A percentile compares a stretch with the other conserved stretches of the same genome.
These are phyloP conservation scores for Colletotrichum sansevieriae DNA, from an alignment of 2,329 filamentous ascomycete genomes.

Conservation along the genomic window DNA sequence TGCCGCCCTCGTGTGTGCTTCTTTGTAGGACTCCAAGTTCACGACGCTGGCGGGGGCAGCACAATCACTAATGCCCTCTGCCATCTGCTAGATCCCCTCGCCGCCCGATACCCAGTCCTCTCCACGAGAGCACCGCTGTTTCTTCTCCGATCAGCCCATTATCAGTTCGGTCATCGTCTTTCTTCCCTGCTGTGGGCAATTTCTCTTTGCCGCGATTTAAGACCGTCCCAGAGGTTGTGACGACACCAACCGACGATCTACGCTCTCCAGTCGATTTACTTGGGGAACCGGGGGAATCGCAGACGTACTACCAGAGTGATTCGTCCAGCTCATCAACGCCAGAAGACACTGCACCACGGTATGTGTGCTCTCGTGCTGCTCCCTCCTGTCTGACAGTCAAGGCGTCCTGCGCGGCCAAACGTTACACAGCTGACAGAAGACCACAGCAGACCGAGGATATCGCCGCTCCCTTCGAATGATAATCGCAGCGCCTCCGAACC, in stretches of 20 bases:
- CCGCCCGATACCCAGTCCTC: constrained; percentile 63
- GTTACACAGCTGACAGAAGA: constrained; percentile 30
- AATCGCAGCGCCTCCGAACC: constrained; percentile 59
- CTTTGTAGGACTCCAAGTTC: constrained; percentile 46
- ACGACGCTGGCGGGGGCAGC: constrained; percentile 31
- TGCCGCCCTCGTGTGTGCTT: constrained; percentile 33
- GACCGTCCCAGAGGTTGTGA: constrained; percentile 49
- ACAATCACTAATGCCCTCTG: constrained; percentile 44
- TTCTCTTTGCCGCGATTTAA: constrained; percentile 47
- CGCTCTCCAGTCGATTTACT: constrained; percentile 41
- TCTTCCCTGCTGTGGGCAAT: constrained; percentile 40
- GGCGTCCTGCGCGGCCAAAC: constrained; percentile 13
- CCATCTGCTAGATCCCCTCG: constrained; percentile 59
- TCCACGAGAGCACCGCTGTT: constrained; percentile 57
- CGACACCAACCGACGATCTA: constrained; percentile 47
- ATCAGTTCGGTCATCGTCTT: constrained; percentile 46
- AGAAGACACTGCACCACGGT: constrained; percentile 50
- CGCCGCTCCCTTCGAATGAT: constrained; percentile 61
- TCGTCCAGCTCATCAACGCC: constrained; percentile 52
- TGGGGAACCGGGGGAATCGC: constrained; percentile 43
- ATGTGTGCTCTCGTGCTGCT: constrained; percentile 43
- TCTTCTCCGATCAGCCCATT: constrained; percentile 58
- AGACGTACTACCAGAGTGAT: constrained; percentile 54
- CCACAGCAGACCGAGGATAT: constrained; percentile 46
- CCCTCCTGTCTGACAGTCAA: neutral